Evolutionary conservation across 1,284 basidiomycete genomes (phyloP).

Genomic region (Ceratobasidium sp.): DNA sequence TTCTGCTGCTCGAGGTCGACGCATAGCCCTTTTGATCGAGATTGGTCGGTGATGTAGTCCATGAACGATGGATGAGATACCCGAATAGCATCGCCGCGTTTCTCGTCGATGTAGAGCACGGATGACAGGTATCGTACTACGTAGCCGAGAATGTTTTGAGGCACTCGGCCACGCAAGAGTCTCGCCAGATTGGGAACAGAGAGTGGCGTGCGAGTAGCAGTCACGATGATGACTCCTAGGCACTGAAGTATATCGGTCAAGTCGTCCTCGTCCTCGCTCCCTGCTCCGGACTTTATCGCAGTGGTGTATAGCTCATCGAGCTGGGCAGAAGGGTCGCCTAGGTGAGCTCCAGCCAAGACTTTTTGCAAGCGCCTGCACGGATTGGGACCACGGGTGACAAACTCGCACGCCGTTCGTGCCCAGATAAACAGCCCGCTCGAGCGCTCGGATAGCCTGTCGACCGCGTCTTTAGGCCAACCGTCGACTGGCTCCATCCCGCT

Average conservation of each 20-base stretch:
- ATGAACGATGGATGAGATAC: constrained; percentile 42
- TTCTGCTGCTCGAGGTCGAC: constrained; percentile 22
- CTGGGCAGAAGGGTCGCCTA: not conserved
- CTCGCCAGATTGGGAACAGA: not conserved
- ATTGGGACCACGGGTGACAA: constrained; percentile 2
- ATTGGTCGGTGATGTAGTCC: constrained; percentile 24
- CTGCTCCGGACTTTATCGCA: not conserved
- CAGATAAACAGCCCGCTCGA: constrained; percentile 39
- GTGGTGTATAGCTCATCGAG: constrained; percentile 15
- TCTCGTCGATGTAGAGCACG: constrained; percentile 26
- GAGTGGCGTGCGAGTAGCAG: constrained; percentile 16
- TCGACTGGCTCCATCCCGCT: not conserved
- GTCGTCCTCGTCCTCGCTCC: not conserved
- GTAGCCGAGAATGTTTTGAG: not conserved
- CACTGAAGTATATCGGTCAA: not conserved
- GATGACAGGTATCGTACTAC: constrained; percentile 28
- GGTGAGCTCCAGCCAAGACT: not conserved
- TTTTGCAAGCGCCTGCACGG: not conserved
- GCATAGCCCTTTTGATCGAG: constrained; percentile 22
- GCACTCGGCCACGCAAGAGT: constrained; percentile 9
- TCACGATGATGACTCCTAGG: constrained; percentile 34
- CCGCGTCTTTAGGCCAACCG: constrained; percentile 13
- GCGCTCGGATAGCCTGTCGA: not conserved
- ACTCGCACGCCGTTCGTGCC: constrained; percentile 32
- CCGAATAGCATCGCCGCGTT: constrained; percentile 5